Percentiles rank a stretch among this genome's conserved stretches.
These are phyloP conservation scores for Penicillium sp. DNA, from an alignment of 2,329 filamentous ascomycete species.

Conservation along the genomic window DNA sequence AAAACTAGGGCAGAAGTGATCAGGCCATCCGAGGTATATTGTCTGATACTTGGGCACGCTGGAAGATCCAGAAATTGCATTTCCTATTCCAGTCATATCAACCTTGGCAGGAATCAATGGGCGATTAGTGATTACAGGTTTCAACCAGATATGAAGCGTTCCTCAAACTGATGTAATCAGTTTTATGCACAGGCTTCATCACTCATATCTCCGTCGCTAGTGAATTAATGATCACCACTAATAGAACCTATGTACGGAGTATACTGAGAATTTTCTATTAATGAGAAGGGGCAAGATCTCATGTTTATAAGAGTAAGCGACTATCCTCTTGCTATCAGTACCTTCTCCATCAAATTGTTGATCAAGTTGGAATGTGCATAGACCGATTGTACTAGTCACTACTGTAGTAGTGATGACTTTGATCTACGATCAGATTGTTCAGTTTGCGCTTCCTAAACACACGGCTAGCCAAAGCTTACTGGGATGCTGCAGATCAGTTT, in stretches of 20 bases:
- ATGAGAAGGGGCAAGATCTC: too few relatives aligned
- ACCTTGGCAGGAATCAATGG: not conserved
- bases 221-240: too few relatives aligned
- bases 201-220: not conserved
- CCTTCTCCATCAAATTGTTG: too few relatives aligned
- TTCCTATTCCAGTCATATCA: not conserved
- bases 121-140: not conserved
- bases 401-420: too few relatives aligned
- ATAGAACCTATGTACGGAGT: too few relatives aligned
- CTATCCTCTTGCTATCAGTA: too few relatives aligned
- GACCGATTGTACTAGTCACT: too few relatives aligned
- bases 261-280: too few relatives aligned
- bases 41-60: not conserved
- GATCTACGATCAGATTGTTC: too few relatives aligned
- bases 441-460: not conserved
- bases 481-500: not conserved
- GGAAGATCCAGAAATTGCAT: not conserved
- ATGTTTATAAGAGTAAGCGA: too few relatives aligned
- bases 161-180: not conserved
- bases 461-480: conserved; percentile 1
- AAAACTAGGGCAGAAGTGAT: not conserved
- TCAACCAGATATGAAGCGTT: not conserved
- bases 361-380: too few relatives aligned
- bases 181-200: not conserved
- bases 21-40: not conserved